Conservation (phyloP, 345 rosid species). For the Salix exigua region DNA sequence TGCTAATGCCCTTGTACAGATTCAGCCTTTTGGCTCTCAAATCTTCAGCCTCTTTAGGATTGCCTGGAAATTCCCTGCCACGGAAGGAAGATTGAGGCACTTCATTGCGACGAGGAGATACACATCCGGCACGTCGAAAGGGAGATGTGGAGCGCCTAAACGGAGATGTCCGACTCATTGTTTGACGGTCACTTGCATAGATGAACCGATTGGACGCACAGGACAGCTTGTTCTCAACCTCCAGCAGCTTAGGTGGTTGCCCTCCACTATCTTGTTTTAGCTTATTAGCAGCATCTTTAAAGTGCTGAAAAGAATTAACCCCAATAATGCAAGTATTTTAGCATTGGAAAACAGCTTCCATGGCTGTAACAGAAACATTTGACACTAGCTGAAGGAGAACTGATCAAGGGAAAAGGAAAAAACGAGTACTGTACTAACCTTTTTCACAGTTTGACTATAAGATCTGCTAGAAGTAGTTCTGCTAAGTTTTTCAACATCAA, state of each 20-base stretch:
- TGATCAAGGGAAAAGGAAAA: not conserved
- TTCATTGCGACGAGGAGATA: slow-evolving; percentile 55
- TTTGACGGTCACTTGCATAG: slow-evolving; percentile 32
- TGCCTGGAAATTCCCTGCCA: slow-evolving; percentile 42
- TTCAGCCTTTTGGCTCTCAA: slow-evolving; percentile 37
- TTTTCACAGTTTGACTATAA: slow-evolving; percentile 39
- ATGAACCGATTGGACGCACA: slow-evolving; percentile 42
- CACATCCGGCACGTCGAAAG: slow-evolving; percentile 39
- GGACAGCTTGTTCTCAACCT: slow-evolving; percentile 31
- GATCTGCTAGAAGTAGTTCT: slow-evolving; percentile 44
- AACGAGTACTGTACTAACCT: slow-evolving; percentile 32
- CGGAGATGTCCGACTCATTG: slow-evolving; percentile 44
- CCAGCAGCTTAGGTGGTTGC: slow-evolving; percentile 41
- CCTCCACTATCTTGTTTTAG: slow-evolving; percentile 31
- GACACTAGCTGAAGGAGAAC: not conserved
- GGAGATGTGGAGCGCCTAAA: slow-evolving; percentile 50
- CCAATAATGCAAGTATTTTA: slow-evolving; percentile 5
- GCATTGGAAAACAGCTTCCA: slow-evolving; percentile 4
- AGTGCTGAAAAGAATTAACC: slow-evolving; percentile 35
- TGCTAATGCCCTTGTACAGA: slow-evolving; percentile 33
- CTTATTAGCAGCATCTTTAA: slow-evolving; percentile 36
- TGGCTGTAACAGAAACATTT: slow-evolving; percentile 6
- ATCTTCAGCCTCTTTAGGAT: slow-evolving; percentile 56
- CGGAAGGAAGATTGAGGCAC: slow-evolving; percentile 50
- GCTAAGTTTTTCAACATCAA: slow-evolving; percentile 32